Evolutionary conservation across 208 protist genomes (phyloP).

Genomic region (Leishmania major): DNA sequence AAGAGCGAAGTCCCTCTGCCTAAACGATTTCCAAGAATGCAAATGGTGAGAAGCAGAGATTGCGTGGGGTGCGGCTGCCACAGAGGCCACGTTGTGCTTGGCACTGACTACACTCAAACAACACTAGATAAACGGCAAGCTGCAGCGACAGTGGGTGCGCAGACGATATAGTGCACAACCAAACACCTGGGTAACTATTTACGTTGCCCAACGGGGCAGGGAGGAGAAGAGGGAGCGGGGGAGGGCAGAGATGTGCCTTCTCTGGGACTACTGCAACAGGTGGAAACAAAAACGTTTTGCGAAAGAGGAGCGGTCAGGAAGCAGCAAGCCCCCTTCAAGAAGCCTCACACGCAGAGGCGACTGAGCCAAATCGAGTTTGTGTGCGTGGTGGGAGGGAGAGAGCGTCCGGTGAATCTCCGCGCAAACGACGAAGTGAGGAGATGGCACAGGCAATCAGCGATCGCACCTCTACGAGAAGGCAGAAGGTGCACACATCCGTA

Average conservation of each 20-base stretch:
- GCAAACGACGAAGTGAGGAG: neutral
- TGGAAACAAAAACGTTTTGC: neutral
- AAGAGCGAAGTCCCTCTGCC: neutral
- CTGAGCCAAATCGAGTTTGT: neutral
- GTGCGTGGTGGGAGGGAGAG: neutral
- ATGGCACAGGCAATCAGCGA: neutral
- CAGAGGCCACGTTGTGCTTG: neutral
- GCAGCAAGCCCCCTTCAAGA: neutral
- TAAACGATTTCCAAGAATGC: neutral
- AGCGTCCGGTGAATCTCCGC: neutral
- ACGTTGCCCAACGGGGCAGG: no score
- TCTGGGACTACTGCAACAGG: neutral
- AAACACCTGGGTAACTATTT: no score
- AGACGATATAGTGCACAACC: neutral
- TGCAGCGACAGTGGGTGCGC: neutral
- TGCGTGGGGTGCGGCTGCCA: neutral
- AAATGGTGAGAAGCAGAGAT: neutral
- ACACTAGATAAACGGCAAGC: neutral
- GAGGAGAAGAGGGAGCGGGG: no score
- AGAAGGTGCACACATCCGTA: neutral
- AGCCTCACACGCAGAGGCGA: neutral
- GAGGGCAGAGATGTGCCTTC: neutral
- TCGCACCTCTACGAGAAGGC: neutral
- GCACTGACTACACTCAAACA: neutral
- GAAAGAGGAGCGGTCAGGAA: neutral